Base-by-base conservation (phyloP, 371 early-diverging fungal genomes). In the Fennellomyces sp. region DNA sequence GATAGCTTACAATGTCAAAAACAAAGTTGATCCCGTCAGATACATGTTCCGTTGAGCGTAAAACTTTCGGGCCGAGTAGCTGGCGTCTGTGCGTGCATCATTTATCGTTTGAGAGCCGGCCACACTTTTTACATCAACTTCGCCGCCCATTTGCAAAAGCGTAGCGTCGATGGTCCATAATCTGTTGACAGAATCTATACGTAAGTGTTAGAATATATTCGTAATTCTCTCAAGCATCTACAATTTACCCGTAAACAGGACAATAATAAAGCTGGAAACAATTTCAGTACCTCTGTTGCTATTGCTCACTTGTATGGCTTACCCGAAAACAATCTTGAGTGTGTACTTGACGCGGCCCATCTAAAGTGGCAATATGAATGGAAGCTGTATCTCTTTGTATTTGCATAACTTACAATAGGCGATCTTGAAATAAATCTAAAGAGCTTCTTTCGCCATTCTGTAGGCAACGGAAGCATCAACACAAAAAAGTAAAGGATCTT, bases 31-130 rank as follows among this genome's bases (percentile, higher is more conserved):
- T 1, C 61, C 61, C 6, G 61, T 61, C 12, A 61, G 27, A 28
- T 61, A 61, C 49, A 61, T 55, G 35, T 61, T 61, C 6, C 61
- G 55, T 36, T 61, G 61, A n/a, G 61, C 61, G 25, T 61, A 61
- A 61, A 61, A 61, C 36, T 61, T 54, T 42, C 29, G 45, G 21
- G 61, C 61, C 5, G 61, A 36, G 33, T 41, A 55, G 28, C 21
- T 55, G 2, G 61, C 45, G 26, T 61, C 61, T 2, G 55, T 36
- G 1, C 39, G 55, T 29, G 50, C 55, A 38, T 61, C 56, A 17
- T 61, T 53, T 4, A 61, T 41, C 3, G 54, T 50, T 35, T 48
- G 58, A 11, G 58, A 48, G 15, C 49, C 58, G 2, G 35, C 49
- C 17, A 49, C 4, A 13, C 29, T 33, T 21, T 58, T 58, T 8